phyloP scores from a whole-genome alignment of 2,329 filamentous ascomycete species.

The Fusarium globosum region DNA sequence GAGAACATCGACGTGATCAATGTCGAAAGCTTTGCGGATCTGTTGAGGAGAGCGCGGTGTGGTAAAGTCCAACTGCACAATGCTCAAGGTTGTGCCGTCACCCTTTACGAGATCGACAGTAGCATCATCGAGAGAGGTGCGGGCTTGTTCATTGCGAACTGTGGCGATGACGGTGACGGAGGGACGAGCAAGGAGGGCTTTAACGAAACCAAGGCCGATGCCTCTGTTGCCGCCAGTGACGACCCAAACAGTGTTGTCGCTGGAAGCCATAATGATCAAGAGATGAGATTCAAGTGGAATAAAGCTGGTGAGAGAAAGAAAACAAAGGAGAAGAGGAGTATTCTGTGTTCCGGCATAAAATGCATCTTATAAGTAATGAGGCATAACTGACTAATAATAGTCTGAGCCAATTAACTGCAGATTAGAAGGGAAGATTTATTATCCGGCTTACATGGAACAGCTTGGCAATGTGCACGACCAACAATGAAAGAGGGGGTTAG shows the following conservation, averaged over 20 bases:
- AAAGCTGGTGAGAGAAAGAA: rapidly evolving
- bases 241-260: constrained; percentile 48
- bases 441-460: background rate
- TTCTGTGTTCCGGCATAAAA: background rate
- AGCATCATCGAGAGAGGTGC: constrained; percentile 31
- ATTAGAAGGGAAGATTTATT: background rate
- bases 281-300: rapidly evolving
- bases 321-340: too few species aligned
- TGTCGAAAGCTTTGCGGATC: constrained; percentile 42
- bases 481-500: too few species aligned
- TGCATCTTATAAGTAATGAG: background rate
- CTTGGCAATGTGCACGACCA: background rate
- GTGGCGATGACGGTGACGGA: constrained; percentile 61
- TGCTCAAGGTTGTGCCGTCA: constrained; percentile 37
- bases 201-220: constrained; percentile 53
- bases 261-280: background rate
- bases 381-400: background rate
- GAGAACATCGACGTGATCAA: constrained; percentile 60
- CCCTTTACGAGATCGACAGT: constrained; percentile 37
- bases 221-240: constrained; percentile 57
- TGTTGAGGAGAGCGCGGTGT: constrained; percentile 38
- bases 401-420: background rate
- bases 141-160: constrained; percentile 46
- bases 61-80: constrained; percentile 54
- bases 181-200: constrained; percentile 57